A percentile compares a stretch with the other conserved stretches of the same genome.
phyloP scores from a whole-genome alignment of 1,139 yeast genomes.

The Yamadazyma friedrichii region DNA sequence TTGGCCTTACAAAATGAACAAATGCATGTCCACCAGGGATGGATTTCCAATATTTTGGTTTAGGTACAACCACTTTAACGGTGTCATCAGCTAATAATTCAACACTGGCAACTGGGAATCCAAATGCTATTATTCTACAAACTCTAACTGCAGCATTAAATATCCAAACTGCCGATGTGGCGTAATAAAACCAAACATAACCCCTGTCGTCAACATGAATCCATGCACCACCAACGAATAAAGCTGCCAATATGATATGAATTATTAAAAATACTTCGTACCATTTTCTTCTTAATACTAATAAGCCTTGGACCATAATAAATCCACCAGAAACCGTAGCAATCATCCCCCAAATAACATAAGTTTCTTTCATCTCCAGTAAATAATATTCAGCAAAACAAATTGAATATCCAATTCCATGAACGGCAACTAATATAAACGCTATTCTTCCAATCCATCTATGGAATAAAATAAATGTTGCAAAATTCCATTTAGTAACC shows the following conservation, averaged over 20 bases:
- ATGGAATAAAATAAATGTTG: constrained; percentile 30
- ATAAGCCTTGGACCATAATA: constrained; percentile 34
- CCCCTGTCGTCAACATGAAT: constrained; percentile 35
- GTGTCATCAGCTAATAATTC: constrained; percentile 38
- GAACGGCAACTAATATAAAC: constrained; percentile 22
- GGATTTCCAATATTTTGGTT: constrained; percentile 36
- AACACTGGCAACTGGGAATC: constrained; percentile 34
- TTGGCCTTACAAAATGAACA: constrained; percentile 40
- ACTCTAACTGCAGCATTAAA: constrained; percentile 38
- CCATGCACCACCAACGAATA: constrained; percentile 39
- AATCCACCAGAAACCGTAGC: constrained; percentile 33
- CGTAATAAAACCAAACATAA: constrained; percentile 34
- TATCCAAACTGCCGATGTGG: constrained; percentile 40
- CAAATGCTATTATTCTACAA: constrained; percentile 28
- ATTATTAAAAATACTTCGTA: constrained; percentile 39
- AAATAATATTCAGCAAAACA: constrained; percentile 19
- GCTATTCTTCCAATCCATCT: constrained; percentile 31
- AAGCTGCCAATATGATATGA: constrained; percentile 37
- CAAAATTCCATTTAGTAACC: constrained; percentile 30
- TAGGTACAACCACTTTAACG: constrained; percentile 36
- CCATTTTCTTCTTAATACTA: constrained; percentile 33
- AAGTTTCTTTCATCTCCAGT: constrained; percentile 21
- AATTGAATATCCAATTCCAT: too few species aligned
- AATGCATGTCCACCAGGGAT: constrained; percentile 51
- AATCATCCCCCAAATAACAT: constrained; percentile 50